Conservation (phyloP, 2,329 filamentous ascomycete genomes). For the Aspergillus persii region DNA sequence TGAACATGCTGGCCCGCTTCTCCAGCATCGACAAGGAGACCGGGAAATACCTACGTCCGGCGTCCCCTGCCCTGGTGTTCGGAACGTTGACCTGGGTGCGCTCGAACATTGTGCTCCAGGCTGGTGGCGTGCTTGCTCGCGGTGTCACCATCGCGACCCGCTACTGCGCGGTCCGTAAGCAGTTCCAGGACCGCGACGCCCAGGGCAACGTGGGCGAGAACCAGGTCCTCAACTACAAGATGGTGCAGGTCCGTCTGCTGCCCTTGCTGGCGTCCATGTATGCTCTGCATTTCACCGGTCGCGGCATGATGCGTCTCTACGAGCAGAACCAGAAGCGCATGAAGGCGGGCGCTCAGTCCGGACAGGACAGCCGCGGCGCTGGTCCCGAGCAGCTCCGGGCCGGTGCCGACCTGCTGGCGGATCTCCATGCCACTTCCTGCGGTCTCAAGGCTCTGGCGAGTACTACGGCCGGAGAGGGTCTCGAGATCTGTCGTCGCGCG, state of each 20-base stretch:
- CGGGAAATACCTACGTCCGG: conserved; percentile 65
- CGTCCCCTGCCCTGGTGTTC: conserved; percentile 67
- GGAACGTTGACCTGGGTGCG: conserved; percentile 75
- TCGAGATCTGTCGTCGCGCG: conserved; percentile 71
- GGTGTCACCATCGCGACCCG: conserved; percentile 76
- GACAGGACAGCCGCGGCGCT: conserved; percentile 52
- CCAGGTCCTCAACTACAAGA: conserved; percentile 76
- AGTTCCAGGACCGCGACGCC: conserved; percentile 74
- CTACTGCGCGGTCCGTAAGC: conserved; percentile 70
- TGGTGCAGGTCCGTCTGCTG: conserved; percentile 72
- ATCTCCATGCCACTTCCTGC: conserved; percentile 74
- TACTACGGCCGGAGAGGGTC: conserved; percentile 69
- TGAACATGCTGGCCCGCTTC: conserved; percentile 71
- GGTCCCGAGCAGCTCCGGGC: conserved; percentile 67
- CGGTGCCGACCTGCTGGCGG: conserved; percentile 67
- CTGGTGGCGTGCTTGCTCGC: conserved; percentile 67
- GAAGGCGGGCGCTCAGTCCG: conserved; percentile 47
- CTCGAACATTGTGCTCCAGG: conserved; percentile 70
- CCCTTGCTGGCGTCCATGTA: conserved; percentile 72
- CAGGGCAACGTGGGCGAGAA: conserved; percentile 62
- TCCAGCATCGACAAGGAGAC: conserved; percentile 67
- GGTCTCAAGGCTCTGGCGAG: conserved; percentile 72
- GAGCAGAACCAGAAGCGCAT: conserved; percentile 70
- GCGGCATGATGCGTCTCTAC: conserved; percentile 72
- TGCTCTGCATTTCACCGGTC: conserved; percentile 76